Evolutionary conservation across 2,329 filamentous ascomycete species (phyloP), one percentile per base, ranked within the genome.

Genomic region (Huntiella abstrusa): DNA sequence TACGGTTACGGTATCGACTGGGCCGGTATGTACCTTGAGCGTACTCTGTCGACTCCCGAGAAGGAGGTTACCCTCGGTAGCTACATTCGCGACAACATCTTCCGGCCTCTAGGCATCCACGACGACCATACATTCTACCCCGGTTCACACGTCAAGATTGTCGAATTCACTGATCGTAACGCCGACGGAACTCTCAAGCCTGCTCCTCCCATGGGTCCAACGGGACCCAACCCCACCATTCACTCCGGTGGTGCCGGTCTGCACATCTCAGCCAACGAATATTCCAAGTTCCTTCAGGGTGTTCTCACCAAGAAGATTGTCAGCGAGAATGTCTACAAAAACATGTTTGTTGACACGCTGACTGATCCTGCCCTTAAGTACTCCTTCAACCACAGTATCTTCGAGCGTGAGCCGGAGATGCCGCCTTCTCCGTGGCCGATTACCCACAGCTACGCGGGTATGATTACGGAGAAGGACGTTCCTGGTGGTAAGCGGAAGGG

Each of bases 1-100:
- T 74, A 73, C 49, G 68, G 70, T 4, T 53, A 59, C 3, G 56
- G 57, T 0, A 48, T 64, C 37, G 69, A 73, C 57, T 72, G 65
- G 61, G 68, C 64, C 0, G 68, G 66, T 3, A 49, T 63, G 4
- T 56, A 64, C 1, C 55, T 73, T 4, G 64, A 69, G 53, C 45
- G 45, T n/a, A 41, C 38, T 13, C 38, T 46, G 32, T 46, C 45
- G 7, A 46, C 45, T 1, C 45, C 45, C 16, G 38, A 46, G 28
- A 55, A 54, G 33, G n/a, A 22, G 4, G 39, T 65, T 4, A 64
- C 61, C 0, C 54, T 72, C 3, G 58, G 58, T 0, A 53, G 51
- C 4, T 66, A 63, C 55, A 60, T 64, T 57, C 51, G 57, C 32
- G 43, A 54, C 41, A 53, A 63, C 53, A 53, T 66, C 12, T 60